phyloP scores from a whole-genome alignment of 768 basidiomycete genomes.

The Tephrocybe sp. region DNA sequence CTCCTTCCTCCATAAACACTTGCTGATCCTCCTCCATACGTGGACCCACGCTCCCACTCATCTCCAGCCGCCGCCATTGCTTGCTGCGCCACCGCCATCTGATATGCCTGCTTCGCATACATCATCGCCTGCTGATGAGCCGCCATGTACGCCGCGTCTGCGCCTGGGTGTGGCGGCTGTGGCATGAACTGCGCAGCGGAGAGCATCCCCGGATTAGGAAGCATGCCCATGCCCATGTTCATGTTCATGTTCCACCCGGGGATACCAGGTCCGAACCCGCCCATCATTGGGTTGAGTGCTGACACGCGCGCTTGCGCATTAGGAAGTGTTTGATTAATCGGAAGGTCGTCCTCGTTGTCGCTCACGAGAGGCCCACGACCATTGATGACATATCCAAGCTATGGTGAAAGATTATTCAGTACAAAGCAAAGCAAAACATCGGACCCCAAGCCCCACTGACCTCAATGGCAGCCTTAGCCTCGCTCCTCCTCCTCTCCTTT shows the following conservation, averaged over 20 bases:
- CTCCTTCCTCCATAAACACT: conserved; percentile 44
- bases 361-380: conserved; percentile 63
- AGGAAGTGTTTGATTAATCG: conserved; percentile 38
- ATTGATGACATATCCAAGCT: conserved; percentile 90
- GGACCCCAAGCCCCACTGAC: conserved; percentile 36
- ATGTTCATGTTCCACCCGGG: conserved; percentile 21
- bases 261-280: conserved; percentile 23
- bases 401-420: not conserved
- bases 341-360: conserved; percentile 48
- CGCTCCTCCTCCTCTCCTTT: conserved; percentile 71
- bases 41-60: conserved; percentile 85
- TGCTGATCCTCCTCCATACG: conserved; percentile 22
- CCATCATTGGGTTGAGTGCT: conserved; percentile 44
- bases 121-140: conserved; percentile 90
- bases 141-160: conserved; percentile 58
- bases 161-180: conserved; percentile 18
- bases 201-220: conserved; percentile 31
- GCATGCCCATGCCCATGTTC: conserved; percentile 18
- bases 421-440: conserved; percentile 6
- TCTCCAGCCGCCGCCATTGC: conserved; percentile 87
- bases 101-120: conserved; percentile 85
- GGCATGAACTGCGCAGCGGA: conserved; percentile 44
- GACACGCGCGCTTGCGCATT: conserved; percentile 35
- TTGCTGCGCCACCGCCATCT: conserved; percentile 87
- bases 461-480: conserved; percentile 88